phyloP scores from a whole-genome alignment of 257 asterid species.

The Solanum piurae region DNA sequence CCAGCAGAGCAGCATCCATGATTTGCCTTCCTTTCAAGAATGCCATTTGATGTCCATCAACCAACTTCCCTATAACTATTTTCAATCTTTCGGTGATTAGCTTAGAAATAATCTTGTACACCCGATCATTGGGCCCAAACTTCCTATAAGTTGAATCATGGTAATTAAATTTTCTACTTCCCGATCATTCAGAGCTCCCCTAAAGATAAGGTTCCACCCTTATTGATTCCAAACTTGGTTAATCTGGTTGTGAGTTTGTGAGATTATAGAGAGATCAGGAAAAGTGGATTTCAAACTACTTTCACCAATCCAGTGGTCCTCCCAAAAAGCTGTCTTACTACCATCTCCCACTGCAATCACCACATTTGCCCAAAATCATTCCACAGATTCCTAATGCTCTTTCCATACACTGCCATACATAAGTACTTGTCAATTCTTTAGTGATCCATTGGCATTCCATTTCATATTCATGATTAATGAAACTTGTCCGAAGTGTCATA shows the following conservation, averaged over 20 bases:
- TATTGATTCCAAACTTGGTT: neutral
- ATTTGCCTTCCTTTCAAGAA: too few species aligned
- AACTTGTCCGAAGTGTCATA: neutral
- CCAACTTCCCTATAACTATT: too few species aligned
- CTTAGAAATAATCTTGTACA: too few species aligned
- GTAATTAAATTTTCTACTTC: neutral
- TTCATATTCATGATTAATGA: neutral
- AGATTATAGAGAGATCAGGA: neutral
- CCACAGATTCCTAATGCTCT: neutral
- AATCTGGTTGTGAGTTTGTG: neutral
- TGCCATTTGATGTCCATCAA: too few species aligned
- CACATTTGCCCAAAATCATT: neutral
- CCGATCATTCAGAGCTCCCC: neutral
- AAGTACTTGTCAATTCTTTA: neutral
- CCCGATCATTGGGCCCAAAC: neutral
- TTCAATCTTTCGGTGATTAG: too few species aligned
- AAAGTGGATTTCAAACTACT: neutral
- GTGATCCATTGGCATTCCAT: neutral
- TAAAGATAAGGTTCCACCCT: neutral
- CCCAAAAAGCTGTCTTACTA: neutral
- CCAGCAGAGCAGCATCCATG: too few species aligned
- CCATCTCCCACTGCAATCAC: neutral
- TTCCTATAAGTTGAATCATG: neutral
- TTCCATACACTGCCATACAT: neutral
- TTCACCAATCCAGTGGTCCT: neutral